phyloP scores from a whole-genome alignment of 371 early-diverging fungal genomes.

The Mucor mucedo region DNA sequence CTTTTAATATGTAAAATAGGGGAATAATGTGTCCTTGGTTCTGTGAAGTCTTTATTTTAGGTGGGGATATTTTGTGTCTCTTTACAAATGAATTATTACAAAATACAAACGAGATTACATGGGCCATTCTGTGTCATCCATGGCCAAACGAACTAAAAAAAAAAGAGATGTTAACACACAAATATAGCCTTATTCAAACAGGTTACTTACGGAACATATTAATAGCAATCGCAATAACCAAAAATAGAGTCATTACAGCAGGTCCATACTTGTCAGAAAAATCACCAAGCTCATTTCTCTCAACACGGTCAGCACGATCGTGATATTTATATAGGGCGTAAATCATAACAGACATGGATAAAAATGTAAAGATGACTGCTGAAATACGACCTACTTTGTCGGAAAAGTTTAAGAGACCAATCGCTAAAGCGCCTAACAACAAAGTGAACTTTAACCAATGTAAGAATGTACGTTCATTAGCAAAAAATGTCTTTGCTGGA shows the following conservation, averaged over 20 bases:
- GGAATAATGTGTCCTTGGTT: too few relatives aligned
- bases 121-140: not conserved
- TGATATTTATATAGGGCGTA: slow-evolving; percentile 89
- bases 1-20: not conserved
- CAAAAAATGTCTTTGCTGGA: slow-evolving; percentile 93
- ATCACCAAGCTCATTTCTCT: slow-evolving; percentile 61
- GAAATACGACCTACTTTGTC: slow-evolving; percentile 68
- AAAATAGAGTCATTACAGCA: slow-evolving; percentile 75
- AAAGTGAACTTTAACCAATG: slow-evolving; percentile 76
- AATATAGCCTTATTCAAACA: not conserved
- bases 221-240: slow-evolving; percentile 76
- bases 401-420: slow-evolving; percentile 81
- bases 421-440: slow-evolving; percentile 69
- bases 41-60: not conserved
- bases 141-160: slow-evolving; percentile 7
- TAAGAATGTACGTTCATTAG: slow-evolving; percentile 97
- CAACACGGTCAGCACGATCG: slow-evolving; percentile 77
- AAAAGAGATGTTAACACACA: not conserved
- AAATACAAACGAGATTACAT: not conserved
- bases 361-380: slow-evolving; percentile 68
- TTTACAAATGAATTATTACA: slow-evolving; percentile 5
- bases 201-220: slow-evolving; percentile 85
- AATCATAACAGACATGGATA: slow-evolving; percentile 77
- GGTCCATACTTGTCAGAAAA: slow-evolving; percentile 74
- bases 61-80: slow-evolving; percentile 5